A percentile compares a stretch with the other conserved stretches of the same genome.
Conservation (phyloP, 2,329 filamentous ascomycete species). For the Trichoderma asperellum region DNA sequence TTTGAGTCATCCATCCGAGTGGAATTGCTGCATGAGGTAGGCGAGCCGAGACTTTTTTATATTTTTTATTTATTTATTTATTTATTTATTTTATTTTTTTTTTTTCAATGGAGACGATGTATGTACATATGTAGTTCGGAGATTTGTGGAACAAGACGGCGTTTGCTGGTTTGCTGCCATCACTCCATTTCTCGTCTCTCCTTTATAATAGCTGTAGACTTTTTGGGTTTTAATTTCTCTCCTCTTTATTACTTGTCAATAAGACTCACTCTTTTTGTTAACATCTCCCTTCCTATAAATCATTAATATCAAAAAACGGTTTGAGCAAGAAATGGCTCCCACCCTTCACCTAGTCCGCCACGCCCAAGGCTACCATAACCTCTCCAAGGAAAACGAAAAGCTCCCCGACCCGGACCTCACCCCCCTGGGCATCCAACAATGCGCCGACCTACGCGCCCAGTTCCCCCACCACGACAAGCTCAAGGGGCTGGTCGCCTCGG, state of each 20-base stretch:
- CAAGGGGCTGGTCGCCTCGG: slow-evolving; percentile 75
- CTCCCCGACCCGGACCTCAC: slow-evolving; percentile 82
- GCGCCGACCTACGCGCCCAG: slow-evolving; percentile 59
- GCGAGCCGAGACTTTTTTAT: no score
- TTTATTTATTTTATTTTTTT: no score
- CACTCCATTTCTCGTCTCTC: background rate
- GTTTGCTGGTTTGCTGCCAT: background rate
- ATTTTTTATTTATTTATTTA: no score
- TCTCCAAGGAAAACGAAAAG: slow-evolving; percentile 67
- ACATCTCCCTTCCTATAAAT: background rate
- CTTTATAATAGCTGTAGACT: background rate
- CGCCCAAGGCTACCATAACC: slow-evolving; percentile 81
- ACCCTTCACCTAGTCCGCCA: slow-evolving; percentile 72
- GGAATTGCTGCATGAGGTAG: slow-evolving; percentile 13
- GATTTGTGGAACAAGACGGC: background rate
- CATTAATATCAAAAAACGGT: background rate
- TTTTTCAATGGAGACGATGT: background rate
- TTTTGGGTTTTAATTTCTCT: background rate
- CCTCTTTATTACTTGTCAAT: background rate
- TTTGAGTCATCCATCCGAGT: slow-evolving; percentile 13
- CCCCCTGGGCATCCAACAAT: slow-evolving; percentile 74
- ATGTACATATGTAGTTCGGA: background rate
- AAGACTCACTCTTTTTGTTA: background rate
- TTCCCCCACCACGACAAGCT: slow-evolving; percentile 70
- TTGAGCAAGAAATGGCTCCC: slow-evolving; percentile 48